Evolutionary conservation across 345 rosid genomes (phyloP).

Genomic region (Boechera stricta): DNA sequence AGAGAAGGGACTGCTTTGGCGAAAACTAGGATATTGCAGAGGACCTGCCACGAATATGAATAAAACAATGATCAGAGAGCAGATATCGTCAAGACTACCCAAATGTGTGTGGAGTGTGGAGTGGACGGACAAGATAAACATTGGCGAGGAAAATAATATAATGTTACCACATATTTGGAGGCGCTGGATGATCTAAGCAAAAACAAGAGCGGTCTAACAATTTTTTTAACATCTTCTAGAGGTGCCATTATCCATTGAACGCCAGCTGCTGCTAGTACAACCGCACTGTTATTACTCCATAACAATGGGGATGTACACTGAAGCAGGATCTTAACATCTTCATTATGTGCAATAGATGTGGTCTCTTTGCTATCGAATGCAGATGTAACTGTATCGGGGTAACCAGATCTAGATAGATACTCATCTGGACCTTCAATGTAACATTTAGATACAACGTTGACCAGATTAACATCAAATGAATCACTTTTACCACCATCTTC

Average conservation of each 20-base stretch:
- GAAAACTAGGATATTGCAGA: conserved; percentile 85
- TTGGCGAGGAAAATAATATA: conserved; percentile 9
- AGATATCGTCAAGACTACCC: conserved; percentile 15
- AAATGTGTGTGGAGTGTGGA: background rate
- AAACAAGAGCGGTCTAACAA: conserved; percentile 91
- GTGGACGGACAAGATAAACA: conserved; percentile 16
- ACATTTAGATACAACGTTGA: conserved; percentile 58
- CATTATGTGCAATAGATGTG: conserved; percentile 70
- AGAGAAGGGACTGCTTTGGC: conserved; percentile 82
- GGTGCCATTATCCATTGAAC: conserved; percentile 98
- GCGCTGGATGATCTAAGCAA: conserved; percentile 81
- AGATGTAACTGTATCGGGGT: conserved; percentile 43
- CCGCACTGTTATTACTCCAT: conserved; percentile 95
- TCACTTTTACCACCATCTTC: conserved; percentile 42
- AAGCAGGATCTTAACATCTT: conserved; percentile 78
- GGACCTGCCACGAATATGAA: conserved; percentile 64
- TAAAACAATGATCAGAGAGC: conserved; percentile 21
- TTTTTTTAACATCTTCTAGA: conserved; percentile 67
- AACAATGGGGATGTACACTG: conserved; percentile 90
- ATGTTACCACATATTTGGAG: conserved; percentile 90
- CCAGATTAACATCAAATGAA: conserved; percentile 47
- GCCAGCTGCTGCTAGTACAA: conserved; percentile 89
- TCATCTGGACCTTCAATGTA: conserved; percentile 97
- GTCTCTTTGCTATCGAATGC: conserved; percentile 54
- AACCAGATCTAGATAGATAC: conserved; percentile 69